phyloP scores from a whole-genome alignment of 768 basidiomycete genomes.

The Lactarius sanguifluus region DNA sequence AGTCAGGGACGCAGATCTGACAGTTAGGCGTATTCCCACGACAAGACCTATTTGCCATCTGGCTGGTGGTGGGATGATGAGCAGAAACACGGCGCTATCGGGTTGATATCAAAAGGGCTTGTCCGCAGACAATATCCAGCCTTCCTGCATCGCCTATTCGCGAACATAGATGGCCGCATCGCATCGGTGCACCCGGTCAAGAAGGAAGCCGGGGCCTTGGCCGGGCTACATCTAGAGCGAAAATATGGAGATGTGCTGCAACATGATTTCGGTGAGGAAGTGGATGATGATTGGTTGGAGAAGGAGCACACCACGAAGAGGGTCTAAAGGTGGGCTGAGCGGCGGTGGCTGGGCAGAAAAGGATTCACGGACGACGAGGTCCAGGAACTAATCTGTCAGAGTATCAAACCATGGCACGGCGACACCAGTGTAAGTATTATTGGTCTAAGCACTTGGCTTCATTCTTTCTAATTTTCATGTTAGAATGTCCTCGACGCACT shows the following conservation, averaged over 20 bases:
- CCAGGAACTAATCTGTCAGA: slow-evolving; percentile 39
- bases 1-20: too few relatives aligned
- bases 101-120: too few relatives aligned
- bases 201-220: slow-evolving; percentile 1
- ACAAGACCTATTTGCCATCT: too few relatives aligned
- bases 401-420: slow-evolving; percentile 46
- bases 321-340: too few relatives aligned
- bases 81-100: too few relatives aligned
- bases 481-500: slow-evolving; percentile 18
- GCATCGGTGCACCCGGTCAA: slow-evolving; percentile 3
- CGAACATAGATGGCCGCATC: slow-evolving; percentile 6
- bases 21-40: too few relatives aligned
- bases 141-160: slow-evolving; percentile 4
- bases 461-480: not conserved
- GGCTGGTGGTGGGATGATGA: too few relatives aligned
- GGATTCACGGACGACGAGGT: slow-evolving; percentile 40
- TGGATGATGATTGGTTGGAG: too few relatives aligned
- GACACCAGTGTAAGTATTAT: slow-evolving; percentile 41
- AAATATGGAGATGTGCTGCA: not conserved
- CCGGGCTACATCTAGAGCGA: not conserved
- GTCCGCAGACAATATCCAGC: too few relatives aligned
- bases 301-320: too few relatives aligned
- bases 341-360: too few relatives aligned
- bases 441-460: not conserved
- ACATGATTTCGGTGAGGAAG: not conserved